A percentile compares a stretch with the other conserved stretches of the same genome.
Evolutionary conservation across 352 stramenopile genomes (phyloP).

Genomic region (Bremia lactucae): DNA sequence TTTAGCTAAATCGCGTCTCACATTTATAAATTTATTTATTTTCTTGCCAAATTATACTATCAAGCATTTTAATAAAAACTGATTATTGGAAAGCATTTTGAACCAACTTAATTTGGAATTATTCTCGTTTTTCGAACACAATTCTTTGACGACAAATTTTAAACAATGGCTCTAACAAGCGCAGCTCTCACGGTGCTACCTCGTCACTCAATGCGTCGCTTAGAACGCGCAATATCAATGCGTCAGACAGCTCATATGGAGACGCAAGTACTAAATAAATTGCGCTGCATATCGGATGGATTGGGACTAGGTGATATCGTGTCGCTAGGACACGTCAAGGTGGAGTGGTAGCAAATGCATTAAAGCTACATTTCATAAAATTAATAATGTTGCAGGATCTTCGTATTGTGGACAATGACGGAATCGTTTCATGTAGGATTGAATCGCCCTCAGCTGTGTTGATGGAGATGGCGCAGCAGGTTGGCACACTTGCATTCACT

Average conservation of each 20-base stretch:
- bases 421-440: conserved; percentile 61
- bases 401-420: conserved; percentile 26
- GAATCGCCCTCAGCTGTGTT: conserved; percentile 59
- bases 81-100: no score
- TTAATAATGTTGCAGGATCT: conserved; percentile 34
- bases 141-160: no score
- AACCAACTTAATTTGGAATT: no score
- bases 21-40: no score
- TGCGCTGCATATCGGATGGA: conserved; percentile 58
- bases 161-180: no score
- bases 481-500: no score
- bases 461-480: conserved; percentile 56
- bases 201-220: no score
- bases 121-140: no score
- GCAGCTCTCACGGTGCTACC: no score
- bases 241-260: conserved; percentile 59
- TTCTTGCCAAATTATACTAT: no score
- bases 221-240: conserved; percentile 38
- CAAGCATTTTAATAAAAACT: no score
- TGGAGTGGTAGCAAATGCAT: conserved; percentile 9
- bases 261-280: conserved; percentile 61
- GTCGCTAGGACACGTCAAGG: conserved; percentile 69
- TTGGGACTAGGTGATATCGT: conserved; percentile 68
- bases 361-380: neutral
- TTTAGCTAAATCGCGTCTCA: no score